Base-by-base conservation (phyloP, 2,329 filamentous ascomycete species). In the Diaporthe ilicicola region DNA sequence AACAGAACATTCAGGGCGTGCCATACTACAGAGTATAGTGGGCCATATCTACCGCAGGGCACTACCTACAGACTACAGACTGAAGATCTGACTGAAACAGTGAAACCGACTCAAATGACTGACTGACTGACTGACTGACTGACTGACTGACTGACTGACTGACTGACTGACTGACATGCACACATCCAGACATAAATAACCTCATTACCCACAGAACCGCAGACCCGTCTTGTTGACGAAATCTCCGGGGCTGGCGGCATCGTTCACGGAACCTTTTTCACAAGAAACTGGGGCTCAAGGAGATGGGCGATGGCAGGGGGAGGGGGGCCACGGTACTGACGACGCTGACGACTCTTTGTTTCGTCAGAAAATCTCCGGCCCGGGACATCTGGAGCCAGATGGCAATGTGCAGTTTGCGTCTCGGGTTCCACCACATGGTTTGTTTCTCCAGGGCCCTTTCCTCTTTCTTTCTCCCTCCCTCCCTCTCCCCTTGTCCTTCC, bases 321-420 rank as follows among this genome's bases (percentile, higher is more conserved):
- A n/a, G 39, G 54, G 54, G 54, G 54, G 54, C 53, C 53, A 22
- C 54, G 2, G 15, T 13, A 39, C n/a, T 56, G 54, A 56, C 54
- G n/a, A 56, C 54, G 34, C 27, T 29, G 39, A 32, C 56, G 56
- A 39, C 56, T 27, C n/a, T 10, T 46, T 44, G 39, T 46, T 62
- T 62, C 59, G 59, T 50, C 59, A 64, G 13, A 24, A 64, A 64
- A 64, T 64, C 59, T 64, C 59, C 59, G 59, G 44, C 29, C 29
- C 29, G 42, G 55, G n/a, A n/a, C n/a, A n/a, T n/a, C n/a, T n/a
- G n/a, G 55, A 32, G 27, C 3, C 29, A 29, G 24, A 7, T 22
- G 50, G 2, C n/a, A 22, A 42, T 46, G 56, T 44, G 56, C 56
- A 46, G 39, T n/a, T n/a, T 61, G 56, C 39, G 15, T 62, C 42